Base-by-base conservation (phyloP, 306 rosid species). In the Vigna radiata region DNA sequence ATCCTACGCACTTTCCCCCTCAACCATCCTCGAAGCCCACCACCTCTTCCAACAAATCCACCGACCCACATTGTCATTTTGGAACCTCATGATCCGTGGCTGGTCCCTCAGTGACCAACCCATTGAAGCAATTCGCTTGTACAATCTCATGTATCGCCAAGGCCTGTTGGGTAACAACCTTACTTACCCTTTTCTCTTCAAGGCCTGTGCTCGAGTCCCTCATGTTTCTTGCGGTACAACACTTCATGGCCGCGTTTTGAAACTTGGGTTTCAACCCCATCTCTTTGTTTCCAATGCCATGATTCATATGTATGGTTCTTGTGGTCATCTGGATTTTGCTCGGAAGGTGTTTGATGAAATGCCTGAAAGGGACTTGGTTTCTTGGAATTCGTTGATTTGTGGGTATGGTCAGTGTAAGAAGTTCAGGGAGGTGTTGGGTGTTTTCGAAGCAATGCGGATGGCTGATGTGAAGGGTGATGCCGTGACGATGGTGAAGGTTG, bases 301-400 rank as follows among this genome's bases (percentile, higher is more conserved):
- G 87, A 86, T 91, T 47, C 82, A 80, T 2, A 70, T 86, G 88
- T 94, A 90, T 47, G 83, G 75, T 0, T 7, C 73, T 15, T 85
- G 80, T 47, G 84, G 93, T 23, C 82, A 83, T 64, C 10, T 90
- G 85, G 86, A 23, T 43, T 13, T 68, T 44, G 96, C 96, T 1
- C 71, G 56, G 36, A 86, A 82, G 82, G 73, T 87, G 84, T 91
- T 94, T 72, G 97, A 90, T 72, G 87, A 67, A 90, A 91, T 91
- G 93, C 47, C 21, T 7, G 86, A 86, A 1, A 86, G 90, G 80
- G 97, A 91, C 82, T 84, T 92, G 79, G 93, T 94, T 41, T 94
- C 98, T 47, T 94, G 96, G 98, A 94, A 91, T 71, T 91, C 97
- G 18, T 65, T 91, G 85, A 84, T 94, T 49, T 92, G 93, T 82